Evolutionary conservation across 2,329 filamentous ascomycete species (phyloP), one percentile per base, ranked within the genome.

Genomic region (Seiridium unicorne): DNA sequence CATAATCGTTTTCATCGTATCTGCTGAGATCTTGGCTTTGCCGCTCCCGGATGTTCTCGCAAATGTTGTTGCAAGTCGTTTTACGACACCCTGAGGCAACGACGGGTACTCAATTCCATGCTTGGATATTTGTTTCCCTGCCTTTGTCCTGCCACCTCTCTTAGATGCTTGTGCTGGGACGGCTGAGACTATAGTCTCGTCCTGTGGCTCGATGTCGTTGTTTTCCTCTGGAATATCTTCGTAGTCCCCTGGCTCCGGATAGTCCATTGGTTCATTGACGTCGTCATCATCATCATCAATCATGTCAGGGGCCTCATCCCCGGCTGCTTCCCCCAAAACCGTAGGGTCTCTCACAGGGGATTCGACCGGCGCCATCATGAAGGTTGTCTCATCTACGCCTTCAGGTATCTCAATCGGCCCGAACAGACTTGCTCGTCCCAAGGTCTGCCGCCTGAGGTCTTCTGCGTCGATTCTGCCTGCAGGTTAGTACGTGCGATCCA

Each of bases 21-120:
- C 91, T 51, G 89, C 86, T 60, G 83, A 87, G 51, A 96, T 84
- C 65, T 89, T 91, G 4, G 85, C 79, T 66, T 89, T 91, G 66
- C 83, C 83, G 8, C 83, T 79, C 26, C 88, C 87, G 49, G 87
- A 85, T 3, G 85, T 85, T 66, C 87, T 86, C 26, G 89, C 84
- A 68, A 92, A 91, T 1, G 84, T 89, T 40, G 88, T 88, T 6
- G 89, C 89, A 2, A 92, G 76, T 63, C 86, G 82, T 74, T 93
- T 94, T 55, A 96, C 87, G 26, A 93, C 86, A 0, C 86, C 82
- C 1, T 84, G 77, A 2, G 93, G 91, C 47, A 97, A 77, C 1
- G 89, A 87, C 1, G 91, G 90, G 65, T 93, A 93, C 62, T 89
- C 84, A 55, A 90, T 86, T 34, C 91, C 91, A 69, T 93, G 81